phyloP scores from a whole-genome alignment of 129 eudicot genomes.

The Arctium minus region DNA sequence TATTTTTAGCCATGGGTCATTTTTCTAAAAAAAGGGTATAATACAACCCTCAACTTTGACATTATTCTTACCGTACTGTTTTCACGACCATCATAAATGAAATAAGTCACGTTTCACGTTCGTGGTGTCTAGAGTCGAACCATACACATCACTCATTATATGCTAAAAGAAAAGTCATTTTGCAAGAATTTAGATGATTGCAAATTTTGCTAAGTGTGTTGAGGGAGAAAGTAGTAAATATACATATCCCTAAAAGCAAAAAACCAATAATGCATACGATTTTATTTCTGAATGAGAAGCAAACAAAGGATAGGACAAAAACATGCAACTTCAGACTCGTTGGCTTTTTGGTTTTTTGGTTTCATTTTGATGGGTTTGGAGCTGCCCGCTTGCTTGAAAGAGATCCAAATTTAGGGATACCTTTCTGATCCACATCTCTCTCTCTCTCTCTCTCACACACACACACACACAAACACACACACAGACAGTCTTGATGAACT shows the following conservation, averaged over 20 bases:
- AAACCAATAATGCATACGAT: conserved; percentile 31
- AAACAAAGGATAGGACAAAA: conserved; percentile 70
- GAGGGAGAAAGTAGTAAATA: conserved; percentile 32
- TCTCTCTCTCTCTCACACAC: conserved; percentile 7
- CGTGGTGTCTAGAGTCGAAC: not conserved
- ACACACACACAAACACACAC: not conserved
- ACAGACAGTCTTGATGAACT: conserved; percentile 9
- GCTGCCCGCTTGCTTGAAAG: conserved; percentile 35
- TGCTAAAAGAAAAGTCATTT: not conserved
- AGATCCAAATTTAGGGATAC: conserved; percentile 36
- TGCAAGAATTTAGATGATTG: not conserved
- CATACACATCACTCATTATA: not conserved
- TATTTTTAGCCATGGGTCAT: not conserved
- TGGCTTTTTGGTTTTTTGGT: conserved; percentile 42
- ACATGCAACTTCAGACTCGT: conserved; percentile 43
- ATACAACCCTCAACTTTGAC: not conserved
- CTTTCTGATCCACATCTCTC: conserved; percentile 29
- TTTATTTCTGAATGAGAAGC: conserved; percentile 33
- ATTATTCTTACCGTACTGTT: not conserved
- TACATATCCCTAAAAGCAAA: conserved; percentile 22
- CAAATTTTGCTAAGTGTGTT: not conserved
- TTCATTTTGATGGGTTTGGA: conserved; percentile 35
- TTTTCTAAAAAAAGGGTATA: no score
- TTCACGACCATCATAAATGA: not conserved
- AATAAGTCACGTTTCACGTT: not conserved